These are phyloP conservation scores for Colletotrichum sp. DNA, from an alignment of 2,329 filamentous ascomycete genomes.

Conservation along the genomic window DNA sequence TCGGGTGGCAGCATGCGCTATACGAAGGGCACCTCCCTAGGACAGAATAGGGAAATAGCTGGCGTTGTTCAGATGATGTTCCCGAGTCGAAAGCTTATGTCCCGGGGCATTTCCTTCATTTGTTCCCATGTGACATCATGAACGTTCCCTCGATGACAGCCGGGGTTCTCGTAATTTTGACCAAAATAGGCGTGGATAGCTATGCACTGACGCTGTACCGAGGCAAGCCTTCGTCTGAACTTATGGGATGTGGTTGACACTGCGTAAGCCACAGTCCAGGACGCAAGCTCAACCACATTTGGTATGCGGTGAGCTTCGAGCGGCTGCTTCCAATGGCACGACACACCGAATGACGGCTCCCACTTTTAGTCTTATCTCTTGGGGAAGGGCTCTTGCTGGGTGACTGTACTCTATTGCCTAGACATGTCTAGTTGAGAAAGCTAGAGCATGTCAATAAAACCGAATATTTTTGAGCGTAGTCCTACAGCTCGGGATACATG, in stretches of 20 bases:
- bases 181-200: not conserved
- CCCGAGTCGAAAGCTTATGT: not conserved
- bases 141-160: not conserved
- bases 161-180: not conserved
- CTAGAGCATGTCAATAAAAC: fast-evolving
- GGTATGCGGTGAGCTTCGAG: not conserved
- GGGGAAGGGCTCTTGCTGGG: not conserved
- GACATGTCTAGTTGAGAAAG: not conserved
- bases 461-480: fast-evolving
- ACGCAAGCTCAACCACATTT: not conserved
- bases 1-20: not conserved
- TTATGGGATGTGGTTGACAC: not conserved
- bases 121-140: not conserved
- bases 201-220: not conserved
- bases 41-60: not conserved
- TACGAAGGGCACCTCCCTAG: not conserved
- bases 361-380: not conserved
- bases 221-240: not conserved
- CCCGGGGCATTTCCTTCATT: not conserved
- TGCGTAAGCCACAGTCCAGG: not conserved
- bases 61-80: not conserved
- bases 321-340: too few species aligned
- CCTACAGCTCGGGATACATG: not conserved
- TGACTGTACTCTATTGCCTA: fast-evolving
- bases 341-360: not conserved